These are phyloP conservation scores for Elaeis oleifera DNA, from an alignment of 202 grass and related monocot genomes.

Conservation along the genomic window DNA sequence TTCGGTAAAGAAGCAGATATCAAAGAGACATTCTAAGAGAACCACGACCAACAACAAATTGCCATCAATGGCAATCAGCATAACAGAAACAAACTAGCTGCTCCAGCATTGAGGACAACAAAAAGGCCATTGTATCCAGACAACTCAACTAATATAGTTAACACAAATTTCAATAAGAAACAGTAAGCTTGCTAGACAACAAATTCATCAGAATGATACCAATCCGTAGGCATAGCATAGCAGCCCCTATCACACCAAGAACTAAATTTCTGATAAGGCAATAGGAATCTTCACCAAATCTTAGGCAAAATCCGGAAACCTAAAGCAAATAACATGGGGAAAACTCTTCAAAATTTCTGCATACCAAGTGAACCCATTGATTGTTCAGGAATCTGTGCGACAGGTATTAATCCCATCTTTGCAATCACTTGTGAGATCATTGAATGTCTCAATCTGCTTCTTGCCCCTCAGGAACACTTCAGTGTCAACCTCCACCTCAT, in stretches of 20 bases:
- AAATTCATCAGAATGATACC: neutral
- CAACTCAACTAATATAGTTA: no score
- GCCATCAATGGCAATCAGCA: no score
- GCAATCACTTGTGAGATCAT: slow-evolving; percentile 32
- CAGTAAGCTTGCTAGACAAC: neutral
- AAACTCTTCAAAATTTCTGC: neutral
- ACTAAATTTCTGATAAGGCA: neutral
- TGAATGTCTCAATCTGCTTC: slow-evolving; percentile 35
- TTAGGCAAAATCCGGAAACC: neutral
- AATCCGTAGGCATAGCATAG: neutral
- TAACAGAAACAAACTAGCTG: no score
- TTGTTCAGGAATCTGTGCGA: neutral
- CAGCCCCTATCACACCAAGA: neutral
- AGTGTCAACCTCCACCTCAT: slow-evolving; percentile 58
- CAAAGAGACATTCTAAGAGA: no score
- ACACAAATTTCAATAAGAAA: neutral
- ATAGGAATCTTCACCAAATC: neutral
- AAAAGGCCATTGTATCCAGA: no score
- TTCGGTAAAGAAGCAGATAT: no score
- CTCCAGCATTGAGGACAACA: no score
- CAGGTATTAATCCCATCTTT: slow-evolving; percentile 16
- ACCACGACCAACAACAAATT: no score
- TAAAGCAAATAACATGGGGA: neutral
- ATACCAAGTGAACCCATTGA: neutral
- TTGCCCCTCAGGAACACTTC: slow-evolving; percentile 69